Percentiles rank a stretch among this genome's conserved stretches.
These are phyloP conservation scores for Dryas integrifolia DNA, from an alignment of 331 rosid genomes.

Conservation along the genomic window DNA sequence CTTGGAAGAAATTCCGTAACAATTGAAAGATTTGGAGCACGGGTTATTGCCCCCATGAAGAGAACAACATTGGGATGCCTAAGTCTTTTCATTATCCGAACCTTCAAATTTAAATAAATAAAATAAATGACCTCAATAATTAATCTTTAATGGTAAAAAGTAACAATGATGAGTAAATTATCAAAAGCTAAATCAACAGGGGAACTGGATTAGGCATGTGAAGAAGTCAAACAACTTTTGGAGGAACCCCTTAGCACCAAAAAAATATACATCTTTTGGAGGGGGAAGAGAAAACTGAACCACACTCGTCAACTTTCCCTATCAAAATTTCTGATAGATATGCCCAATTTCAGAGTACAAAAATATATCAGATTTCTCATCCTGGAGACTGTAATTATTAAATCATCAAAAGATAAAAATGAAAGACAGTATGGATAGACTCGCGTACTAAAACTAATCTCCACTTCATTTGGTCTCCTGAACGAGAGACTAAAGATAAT, in stretches of 20 bases:
- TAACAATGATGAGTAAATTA: conserved; percentile 9
- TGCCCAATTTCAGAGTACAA: too few relatives aligned
- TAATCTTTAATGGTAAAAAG: conserved; percentile 8
- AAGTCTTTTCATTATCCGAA: conserved; percentile 80
- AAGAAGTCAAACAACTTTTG: too few relatives aligned
- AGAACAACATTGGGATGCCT: conserved; percentile 98
- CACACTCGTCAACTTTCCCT: too few relatives aligned
- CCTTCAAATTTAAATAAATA: conserved; percentile 47
- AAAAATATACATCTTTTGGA: neutral
- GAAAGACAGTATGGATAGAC: too few relatives aligned
- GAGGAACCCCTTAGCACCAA: too few relatives aligned
- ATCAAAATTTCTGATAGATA: too few relatives aligned
- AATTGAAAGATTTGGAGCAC: conserved; percentile 85
- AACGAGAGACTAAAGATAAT: neutral
- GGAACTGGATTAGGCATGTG: conserved; percentile 6
- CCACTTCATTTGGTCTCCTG: neutral
- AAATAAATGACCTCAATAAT: conserved; percentile 27
- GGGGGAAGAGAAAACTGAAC: neutral
- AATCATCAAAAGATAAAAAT: neutral
- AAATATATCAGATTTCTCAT: neutral
- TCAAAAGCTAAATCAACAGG: neutral
- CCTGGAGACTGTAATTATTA: neutral
- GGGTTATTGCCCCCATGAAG: conserved; percentile 96
- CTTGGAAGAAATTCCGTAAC: conserved; percentile 95
- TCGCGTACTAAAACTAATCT: neutral